A percentile compares a stretch with the other conserved stretches of the same genome.
Evolutionary conservation across 1,284 basidiomycete genomes (phyloP).

Genomic region (Heterobasidion irregulare): DNA sequence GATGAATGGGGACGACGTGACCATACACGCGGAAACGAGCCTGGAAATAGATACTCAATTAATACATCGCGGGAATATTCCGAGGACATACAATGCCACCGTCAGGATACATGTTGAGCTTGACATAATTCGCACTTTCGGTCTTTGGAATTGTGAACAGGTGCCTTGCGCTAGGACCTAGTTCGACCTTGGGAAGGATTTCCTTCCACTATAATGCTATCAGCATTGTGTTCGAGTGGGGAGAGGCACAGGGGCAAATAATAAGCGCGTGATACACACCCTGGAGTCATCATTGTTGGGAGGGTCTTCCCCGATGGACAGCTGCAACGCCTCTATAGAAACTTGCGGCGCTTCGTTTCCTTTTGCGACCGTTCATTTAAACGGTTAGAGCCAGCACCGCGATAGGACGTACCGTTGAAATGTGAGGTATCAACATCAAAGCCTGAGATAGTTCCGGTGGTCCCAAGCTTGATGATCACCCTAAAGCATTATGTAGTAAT

Average conservation of each 20-base stretch:
- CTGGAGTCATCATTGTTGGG: conserved; percentile 38
- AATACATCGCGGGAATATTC: neutral
- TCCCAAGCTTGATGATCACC: conserved; percentile 88
- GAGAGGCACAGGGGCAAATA: neutral
- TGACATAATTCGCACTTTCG: conserved; percentile 68
- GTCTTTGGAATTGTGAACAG: conserved; percentile 70
- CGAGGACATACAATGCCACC: conserved; percentile 76
- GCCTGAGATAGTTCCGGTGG: conserved; percentile 70
- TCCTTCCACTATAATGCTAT: conserved; percentile 60
- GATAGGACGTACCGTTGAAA: conserved; percentile 65
- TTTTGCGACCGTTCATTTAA: conserved; percentile 17
- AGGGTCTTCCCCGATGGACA: conserved; percentile 31
- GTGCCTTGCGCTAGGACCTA: conserved; percentile 82
- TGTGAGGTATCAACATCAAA: conserved; percentile 96
- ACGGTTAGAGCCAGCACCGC: neutral
- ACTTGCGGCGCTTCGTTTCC: conserved; percentile 88
- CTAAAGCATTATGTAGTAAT: conserved; percentile 28
- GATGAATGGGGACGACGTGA: conserved; percentile 59
- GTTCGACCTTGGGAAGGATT: conserved; percentile 63
- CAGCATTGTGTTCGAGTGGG: neutral
- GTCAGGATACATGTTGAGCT: conserved; percentile 94
- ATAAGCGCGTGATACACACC: conserved; percentile 29
- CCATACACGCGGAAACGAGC: conserved; percentile 87
- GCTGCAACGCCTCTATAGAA: conserved; percentile 61
- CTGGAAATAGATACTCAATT: conserved; percentile 28